These are phyloP conservation scores for Earliella scabrosa DNA, from an alignment of 1,284 basidiomycete genomes.

Conservation along the genomic window DNA sequence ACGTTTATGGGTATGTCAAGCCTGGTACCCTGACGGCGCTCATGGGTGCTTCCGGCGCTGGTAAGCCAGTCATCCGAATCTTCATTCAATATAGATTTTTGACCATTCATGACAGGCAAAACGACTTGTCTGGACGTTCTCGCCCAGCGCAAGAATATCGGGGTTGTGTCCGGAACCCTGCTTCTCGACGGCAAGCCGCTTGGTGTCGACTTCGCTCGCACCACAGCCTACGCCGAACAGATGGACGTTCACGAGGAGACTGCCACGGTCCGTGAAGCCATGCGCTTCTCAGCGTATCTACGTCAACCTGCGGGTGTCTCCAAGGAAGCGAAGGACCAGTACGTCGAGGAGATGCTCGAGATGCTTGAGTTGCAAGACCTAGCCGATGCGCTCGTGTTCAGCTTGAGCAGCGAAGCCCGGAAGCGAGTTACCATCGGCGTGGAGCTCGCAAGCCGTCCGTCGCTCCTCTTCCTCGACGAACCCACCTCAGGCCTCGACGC, in stretches of 20 bases:
- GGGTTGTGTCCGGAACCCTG: conserved; percentile 81
- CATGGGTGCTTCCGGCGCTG: conserved; percentile 83
- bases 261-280: conserved; percentile 87
- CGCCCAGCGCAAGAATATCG: conserved; percentile 87
- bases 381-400: conserved; percentile 65
- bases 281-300: conserved; percentile 88
- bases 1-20: conserved; percentile 87
- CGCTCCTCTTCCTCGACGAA: conserved; percentile 73
- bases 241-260: conserved; percentile 90
- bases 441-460: conserved; percentile 84
- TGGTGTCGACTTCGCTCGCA: conserved; percentile 77
- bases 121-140: conserved; percentile 89
- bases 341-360: conserved; percentile 79
- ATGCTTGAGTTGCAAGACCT: conserved; percentile 70
- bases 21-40: conserved; percentile 82
- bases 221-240: conserved; percentile 81
- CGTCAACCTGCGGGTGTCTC: conserved; percentile 79
- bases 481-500: conserved; percentile 65
- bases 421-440: conserved; percentile 91
- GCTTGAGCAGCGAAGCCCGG: conserved; percentile 75
- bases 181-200: conserved; percentile 82
- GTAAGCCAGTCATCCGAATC: too few species aligned
- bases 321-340: conserved; percentile 80
- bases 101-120: too few species aligned
- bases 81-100: too few species aligned